Percentiles rank a stretch among this genome's conserved stretches.
These are phyloP conservation scores for Pseudogymnoascus sp. DNA, from an alignment of 2,329 filamentous ascomycete genomes.

Conservation along the genomic window DNA sequence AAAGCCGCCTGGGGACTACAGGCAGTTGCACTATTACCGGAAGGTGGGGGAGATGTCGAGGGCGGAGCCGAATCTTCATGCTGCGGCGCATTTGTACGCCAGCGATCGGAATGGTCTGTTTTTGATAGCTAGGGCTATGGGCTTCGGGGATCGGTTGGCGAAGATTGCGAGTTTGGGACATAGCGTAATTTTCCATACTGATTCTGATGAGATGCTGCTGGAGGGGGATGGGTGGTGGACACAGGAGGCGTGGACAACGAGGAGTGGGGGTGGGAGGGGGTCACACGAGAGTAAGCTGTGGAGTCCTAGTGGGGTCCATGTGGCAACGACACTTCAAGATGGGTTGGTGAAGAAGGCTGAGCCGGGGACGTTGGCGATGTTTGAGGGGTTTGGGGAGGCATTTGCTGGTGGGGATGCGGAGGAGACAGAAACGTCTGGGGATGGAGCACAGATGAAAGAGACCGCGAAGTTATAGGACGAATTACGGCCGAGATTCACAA, in stretches of 20 bases:
- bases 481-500: not conserved
- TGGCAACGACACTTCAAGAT: constrained; percentile 44
- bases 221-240: constrained; percentile 36
- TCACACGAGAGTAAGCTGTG: constrained; percentile 42
- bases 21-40: constrained; percentile 13
- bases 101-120: constrained; percentile 50
- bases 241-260: constrained; percentile 42
- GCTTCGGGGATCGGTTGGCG: constrained; percentile 32
- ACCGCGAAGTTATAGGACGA: not conserved
- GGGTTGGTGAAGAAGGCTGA: constrained; percentile 33
- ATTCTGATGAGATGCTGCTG: constrained; percentile 35
- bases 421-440: not conserved
- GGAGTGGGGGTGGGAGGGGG: constrained; percentile 38
- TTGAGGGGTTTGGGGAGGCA: not conserved
- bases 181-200: constrained; percentile 41
- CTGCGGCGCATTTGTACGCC: constrained; percentile 51
- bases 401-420: not conserved
- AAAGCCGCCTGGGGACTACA: constrained; percentile 14
- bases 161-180: constrained; percentile 43
- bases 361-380: constrained; percentile 11
- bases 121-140: constrained; percentile 44
- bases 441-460: not conserved
- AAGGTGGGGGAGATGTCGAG: constrained; percentile 33
- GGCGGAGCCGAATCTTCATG: constrained; percentile 46
- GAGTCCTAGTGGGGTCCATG: constrained; percentile 32